Percentiles rank a stretch among this genome's conserved stretches.
phyloP scores from a whole-genome alignment of 2,329 filamentous ascomycete species.

The Fusarium transvaalense region DNA sequence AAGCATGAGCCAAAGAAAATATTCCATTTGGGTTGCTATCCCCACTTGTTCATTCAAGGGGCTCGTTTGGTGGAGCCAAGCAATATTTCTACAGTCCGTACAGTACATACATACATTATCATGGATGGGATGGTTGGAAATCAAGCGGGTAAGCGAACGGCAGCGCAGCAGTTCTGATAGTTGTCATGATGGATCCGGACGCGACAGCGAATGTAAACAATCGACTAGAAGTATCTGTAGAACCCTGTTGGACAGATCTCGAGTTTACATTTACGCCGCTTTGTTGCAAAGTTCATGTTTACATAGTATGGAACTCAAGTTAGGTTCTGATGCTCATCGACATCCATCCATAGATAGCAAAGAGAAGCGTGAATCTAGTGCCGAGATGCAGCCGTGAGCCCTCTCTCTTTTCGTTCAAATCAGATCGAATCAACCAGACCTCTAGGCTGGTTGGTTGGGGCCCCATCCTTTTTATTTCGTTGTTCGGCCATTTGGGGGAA shows the following conservation, averaged over 20 bases:
- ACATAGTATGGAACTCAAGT: neutral
- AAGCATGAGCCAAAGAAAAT: constrained; percentile 34
- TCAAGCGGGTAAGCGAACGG: constrained; percentile 7
- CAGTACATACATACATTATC: constrained; percentile 16
- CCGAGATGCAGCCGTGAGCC: constrained; percentile 28
- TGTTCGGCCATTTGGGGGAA: constrained; percentile 32
- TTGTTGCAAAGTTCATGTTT: constrained; percentile 6
- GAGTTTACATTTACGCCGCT: constrained; percentile 9
- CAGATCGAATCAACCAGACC: constrained; percentile 18
- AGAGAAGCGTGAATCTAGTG: constrained; percentile 8
- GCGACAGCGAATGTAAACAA: neutral
- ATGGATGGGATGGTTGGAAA: constrained; percentile 23
- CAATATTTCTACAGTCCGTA: neutral
- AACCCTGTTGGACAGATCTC: constrained; percentile 6
- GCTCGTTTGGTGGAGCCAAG: constrained; percentile 21
- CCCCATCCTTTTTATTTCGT: constrained; percentile 10
- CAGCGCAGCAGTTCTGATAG: constrained; percentile 16
- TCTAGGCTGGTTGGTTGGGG: constrained; percentile 25
- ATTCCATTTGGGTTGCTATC: constrained; percentile 1
- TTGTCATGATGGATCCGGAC: constrained; percentile 36
- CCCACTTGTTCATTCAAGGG: constrained; percentile 30
- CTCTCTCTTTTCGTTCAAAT: constrained; percentile 8
- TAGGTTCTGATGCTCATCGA: neutral
- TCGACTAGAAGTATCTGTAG: neutral
- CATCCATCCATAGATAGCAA: neutral